phyloP scores from a whole-genome alignment of 2,329 filamentous ascomycete species.

The Bipolaris victoriae region DNA sequence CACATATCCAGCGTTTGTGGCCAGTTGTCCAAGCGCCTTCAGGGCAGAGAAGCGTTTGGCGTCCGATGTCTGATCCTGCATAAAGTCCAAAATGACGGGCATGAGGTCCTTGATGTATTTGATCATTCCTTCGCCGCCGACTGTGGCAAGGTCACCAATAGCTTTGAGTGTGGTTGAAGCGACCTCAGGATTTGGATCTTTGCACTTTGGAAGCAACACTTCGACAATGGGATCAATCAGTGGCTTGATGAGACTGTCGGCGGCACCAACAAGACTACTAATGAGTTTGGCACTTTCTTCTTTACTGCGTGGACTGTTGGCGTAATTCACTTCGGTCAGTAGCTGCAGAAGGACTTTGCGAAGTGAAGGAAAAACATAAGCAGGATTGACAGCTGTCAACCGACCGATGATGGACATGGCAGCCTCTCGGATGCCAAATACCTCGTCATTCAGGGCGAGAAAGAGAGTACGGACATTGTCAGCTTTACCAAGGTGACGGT shows the following conservation, averaged over 20 bases:
- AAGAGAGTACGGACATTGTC: constrained; percentile 97
- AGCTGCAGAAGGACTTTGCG: constrained; percentile 96
- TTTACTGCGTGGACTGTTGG: constrained; percentile 90
- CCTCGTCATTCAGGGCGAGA: constrained; percentile 92
- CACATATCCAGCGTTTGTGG: constrained; percentile 96
- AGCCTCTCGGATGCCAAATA: constrained; percentile 90
- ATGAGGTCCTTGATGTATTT: constrained; percentile 90
- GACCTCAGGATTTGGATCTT: constrained; percentile 82
- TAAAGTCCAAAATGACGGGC: constrained; percentile 90
- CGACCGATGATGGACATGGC: constrained; percentile 96
- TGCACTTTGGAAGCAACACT: constrained; percentile 90
- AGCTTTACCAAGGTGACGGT: constrained; percentile 93
- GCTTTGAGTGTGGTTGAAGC: constrained; percentile 94
- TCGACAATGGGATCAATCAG: constrained; percentile 97
- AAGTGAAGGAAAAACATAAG: constrained; percentile 94
- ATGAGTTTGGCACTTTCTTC: constrained; percentile 95
- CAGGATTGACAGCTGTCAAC: constrained; percentile 87
- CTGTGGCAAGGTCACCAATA: constrained; percentile 90
- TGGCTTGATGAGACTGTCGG: constrained; percentile 89
- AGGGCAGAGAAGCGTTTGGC: constrained; percentile 90
- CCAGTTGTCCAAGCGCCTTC: constrained; percentile 86
- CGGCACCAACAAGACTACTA: constrained; percentile 89
- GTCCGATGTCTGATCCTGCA: constrained; percentile 92
- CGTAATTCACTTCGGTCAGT: constrained; percentile 94
- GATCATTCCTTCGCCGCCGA: constrained; percentile 92